Evolutionary conservation across 2,329 filamentous ascomycete species (phyloP).

Genomic region (Pseudogymnoascus sp.): DNA sequence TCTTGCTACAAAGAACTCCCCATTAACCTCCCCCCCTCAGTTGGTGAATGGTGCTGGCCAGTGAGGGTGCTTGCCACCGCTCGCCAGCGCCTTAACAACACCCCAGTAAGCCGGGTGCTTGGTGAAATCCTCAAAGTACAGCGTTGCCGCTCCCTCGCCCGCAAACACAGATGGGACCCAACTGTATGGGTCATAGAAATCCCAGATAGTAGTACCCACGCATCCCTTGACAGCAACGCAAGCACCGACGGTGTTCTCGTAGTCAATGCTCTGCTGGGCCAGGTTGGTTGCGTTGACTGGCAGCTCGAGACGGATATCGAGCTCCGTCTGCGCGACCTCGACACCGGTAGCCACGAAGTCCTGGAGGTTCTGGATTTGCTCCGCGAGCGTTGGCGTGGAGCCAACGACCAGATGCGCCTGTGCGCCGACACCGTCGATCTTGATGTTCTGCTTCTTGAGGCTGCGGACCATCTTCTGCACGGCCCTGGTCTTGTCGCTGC

Average conservation of each 20-base stretch:
- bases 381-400: constrained; percentile 38
- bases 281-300: constrained; percentile 37
- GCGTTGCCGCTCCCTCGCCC: constrained; percentile 35
- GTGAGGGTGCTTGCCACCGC: constrained; percentile 6
- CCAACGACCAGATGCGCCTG: constrained; percentile 55
- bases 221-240: constrained; percentile 22
- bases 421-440: constrained; percentile 56
- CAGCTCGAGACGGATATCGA: constrained; percentile 49
- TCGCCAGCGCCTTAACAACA: constrained; percentile 28
- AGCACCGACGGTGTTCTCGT: constrained; percentile 27
- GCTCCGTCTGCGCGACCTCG: constrained; percentile 55
- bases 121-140: constrained; percentile 37
- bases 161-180: constrained; percentile 37
- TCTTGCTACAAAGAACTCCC: background rate
- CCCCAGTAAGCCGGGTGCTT: constrained; percentile 38
- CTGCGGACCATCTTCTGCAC: constrained; percentile 37
- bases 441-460: constrained; percentile 41
- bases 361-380: constrained; percentile 39
- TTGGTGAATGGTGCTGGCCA: background rate
- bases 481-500: constrained; percentile 39
- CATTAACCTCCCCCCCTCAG: background rate
- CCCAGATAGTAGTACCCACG: constrained; percentile 26
- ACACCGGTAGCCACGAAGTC: constrained; percentile 45
- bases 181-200: constrained; percentile 27
- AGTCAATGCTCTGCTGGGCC: constrained; percentile 42